Evolutionary conservation across 805 yeast species (phyloP), one percentile per base, ranked within the genome.

Genomic region (Candida odintsovae): DNA sequence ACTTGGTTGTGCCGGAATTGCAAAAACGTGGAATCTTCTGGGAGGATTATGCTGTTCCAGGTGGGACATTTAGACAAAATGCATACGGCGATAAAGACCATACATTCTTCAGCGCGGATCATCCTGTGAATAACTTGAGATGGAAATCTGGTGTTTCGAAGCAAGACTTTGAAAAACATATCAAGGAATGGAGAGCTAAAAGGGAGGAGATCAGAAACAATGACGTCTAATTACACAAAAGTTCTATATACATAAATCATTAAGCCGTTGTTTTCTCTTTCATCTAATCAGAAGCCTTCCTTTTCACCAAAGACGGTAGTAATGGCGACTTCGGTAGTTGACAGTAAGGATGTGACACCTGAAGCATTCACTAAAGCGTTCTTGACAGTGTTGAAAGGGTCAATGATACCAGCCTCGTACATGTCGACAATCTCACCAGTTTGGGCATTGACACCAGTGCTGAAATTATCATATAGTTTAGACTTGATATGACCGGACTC

Each of bases 271-370:
- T 33, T 25, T 12, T 25, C 12, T 25, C 28, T 11, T 25, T 10
- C 28, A 3, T 25, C 10, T 19, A 16, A 10, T 10, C 50, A 57
- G 37, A 55, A 56, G 2, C 61, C 61, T 42, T 55, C 59, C 25
- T 52, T 56, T 38, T 55, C 51, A 31, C 60, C 62, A 10, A 53
- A 95, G 54, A 95, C 96, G 59, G 86, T 97, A 50, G 90, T 96
- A 63, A 94, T 88, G 53, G 97, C 97, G 69, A 97, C 95, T 75
- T 94, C 99, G 54, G 99, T 92, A 49, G 98, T 92, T 54, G 98
- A 97, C 68, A 94, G 78, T 67, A 94, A 76, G 26, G 97, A 89
- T 41, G 99, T 98, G 53, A 94, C 97, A 75, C 98, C 96, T 43
- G 95, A 79, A 51, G 99, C 98, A 63, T 94, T 98, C 47, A 88